Evolutionary conservation across 257 asterid species (phyloP), one percentile per base, ranked within the genome.

Genomic region (Scutellaria baicalensis): DNA sequence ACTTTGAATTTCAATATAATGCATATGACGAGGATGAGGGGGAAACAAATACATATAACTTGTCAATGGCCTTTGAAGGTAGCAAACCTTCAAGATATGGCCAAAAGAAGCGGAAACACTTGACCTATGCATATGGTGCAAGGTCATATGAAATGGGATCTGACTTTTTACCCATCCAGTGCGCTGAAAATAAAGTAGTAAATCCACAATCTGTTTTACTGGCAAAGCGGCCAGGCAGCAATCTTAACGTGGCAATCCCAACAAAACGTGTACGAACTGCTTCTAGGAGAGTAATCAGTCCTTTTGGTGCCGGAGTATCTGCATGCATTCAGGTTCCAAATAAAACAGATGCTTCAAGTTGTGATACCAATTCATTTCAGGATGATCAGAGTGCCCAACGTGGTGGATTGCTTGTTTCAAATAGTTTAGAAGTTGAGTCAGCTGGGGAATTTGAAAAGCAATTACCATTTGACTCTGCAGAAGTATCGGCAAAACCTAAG

Each of bases 191-290:
- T 73, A 93, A 81, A 78, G 55, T 79, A 35, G 80, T 75, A 64
- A 66, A 72, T 59, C 82, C 86, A 47, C 96, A 85, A 71, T 84
- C 83, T 76, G 80, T 79, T 66, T 74, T 80, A 58, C 62, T 73
- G 70, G 84, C 81, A 27, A 95, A 89, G 73, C 85, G 94, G 63
- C 94, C 95, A 39, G 89, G 90, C 58, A 72, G 81, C 80, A 85
- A 74, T 84, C 87, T 89, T 75, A 89, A 88, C 75, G 96, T 84
- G 58, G 89, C 96, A 64, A 80, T 92, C 69, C 98, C 95, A 6
- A 92, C 95, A 74, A 95, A 92, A 79, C 98, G 99, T 61, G 73
- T 92, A 78, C 86, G 99, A 18, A 89, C 99, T 64, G 86, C 87
- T 79, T 80, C 89, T 52, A 85, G 99, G 82, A 88, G 96, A 85